Evolutionary conservation across 2,329 filamentous ascomycete genomes (phyloP), one percentile per base, ranked within the genome.

Genomic region (Beauveria rudraprayagi): DNA sequence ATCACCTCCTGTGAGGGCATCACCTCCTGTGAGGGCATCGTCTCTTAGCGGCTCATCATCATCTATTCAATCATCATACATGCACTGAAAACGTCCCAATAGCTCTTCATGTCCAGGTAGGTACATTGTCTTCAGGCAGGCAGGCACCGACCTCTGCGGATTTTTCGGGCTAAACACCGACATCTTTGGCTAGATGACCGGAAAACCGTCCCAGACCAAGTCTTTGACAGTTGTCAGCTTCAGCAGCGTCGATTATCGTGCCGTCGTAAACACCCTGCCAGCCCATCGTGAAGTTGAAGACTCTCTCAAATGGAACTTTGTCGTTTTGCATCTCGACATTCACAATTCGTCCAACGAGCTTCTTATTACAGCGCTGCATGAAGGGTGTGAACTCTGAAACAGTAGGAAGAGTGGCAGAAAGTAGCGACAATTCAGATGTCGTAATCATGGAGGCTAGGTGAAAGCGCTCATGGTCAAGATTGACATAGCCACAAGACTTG

Each of bases 401-500:
- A 16, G 16, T 17, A 14, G 37, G 37, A 11, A 30, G 11, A 17
- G 10, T n/a, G 5, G 7, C 44, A 2, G 19, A 4, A 11, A 57
- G 30, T 5, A 57, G 9, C 28, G 30, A 11, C 22, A 41, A 24
- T 7, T 50, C 43, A 14, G 55, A 63, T 11, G 63, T 46, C 2
- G 70, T 68, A 22, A 77, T 65, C 52, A 77, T 67, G 26, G 64
- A 64, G 55, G 72, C 70, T 10, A 77, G 73, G 60, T 77, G 72
- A 51, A 78, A 70, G 28, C 68, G 68, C 0, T 67, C 59, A 0
- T 63, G 34, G 19, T 75, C 71, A 1, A 87, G 68, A 6, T 72
- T 70, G 40, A 79, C 81, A 66, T 88, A 88, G 56, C 85, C 85
- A 67, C 85, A 88, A 0, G 83, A 87, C 37, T 78, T 79, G 70